Percentiles rank a stretch among this genome's conserved stretches.
phyloP scores from a whole-genome alignment of 192 early-diverging fungal species.

The Backusella liffmaniae region DNA sequence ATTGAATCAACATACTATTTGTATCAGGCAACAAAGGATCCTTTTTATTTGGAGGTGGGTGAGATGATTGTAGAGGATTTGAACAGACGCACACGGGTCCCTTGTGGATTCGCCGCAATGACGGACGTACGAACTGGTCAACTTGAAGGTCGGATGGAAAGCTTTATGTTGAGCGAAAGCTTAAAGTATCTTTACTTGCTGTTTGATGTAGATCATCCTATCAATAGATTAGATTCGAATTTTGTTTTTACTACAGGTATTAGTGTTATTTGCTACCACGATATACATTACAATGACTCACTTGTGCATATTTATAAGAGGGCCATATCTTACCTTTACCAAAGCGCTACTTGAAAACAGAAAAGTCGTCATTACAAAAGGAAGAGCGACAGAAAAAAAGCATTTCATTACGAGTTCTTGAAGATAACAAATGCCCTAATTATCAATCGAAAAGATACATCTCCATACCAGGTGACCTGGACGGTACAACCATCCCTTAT shows the following conservation, averaged over 20 bases:
- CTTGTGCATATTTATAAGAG: slow-evolving; percentile 28
- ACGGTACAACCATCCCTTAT: slow-evolving; percentile 39
- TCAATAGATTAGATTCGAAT: slow-evolving; percentile 72
- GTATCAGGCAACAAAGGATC: slow-evolving; percentile 87
- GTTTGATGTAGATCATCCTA: slow-evolving; percentile 69
- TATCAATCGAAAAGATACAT: background rate
- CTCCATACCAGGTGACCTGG: slow-evolving; percentile 10
- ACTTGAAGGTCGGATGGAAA: slow-evolving; percentile 90
- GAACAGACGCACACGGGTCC: slow-evolving; percentile 60
- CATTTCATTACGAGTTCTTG: background rate
- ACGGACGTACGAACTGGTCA: slow-evolving; percentile 58
- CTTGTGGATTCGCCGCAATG: slow-evolving; percentile 82
- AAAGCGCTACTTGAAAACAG: slow-evolving; percentile 11
- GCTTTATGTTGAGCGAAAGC: slow-evolving; percentile 91
- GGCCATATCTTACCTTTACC: slow-evolving; percentile 58
- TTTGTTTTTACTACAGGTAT: slow-evolving; percentile 87
- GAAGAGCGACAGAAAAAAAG: background rate
- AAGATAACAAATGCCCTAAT: background rate
- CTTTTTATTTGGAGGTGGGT: slow-evolving; percentile 88
- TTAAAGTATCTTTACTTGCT: slow-evolving; percentile 94
- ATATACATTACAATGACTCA: background rate
- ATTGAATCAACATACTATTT: slow-evolving; percentile 95
- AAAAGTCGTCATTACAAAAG: background rate
- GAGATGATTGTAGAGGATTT: slow-evolving; percentile 85
- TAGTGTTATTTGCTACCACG: background rate